Evolutionary conservation across 139 green algal species (phyloP).

Genomic region (Eudorina sp.): DNA sequence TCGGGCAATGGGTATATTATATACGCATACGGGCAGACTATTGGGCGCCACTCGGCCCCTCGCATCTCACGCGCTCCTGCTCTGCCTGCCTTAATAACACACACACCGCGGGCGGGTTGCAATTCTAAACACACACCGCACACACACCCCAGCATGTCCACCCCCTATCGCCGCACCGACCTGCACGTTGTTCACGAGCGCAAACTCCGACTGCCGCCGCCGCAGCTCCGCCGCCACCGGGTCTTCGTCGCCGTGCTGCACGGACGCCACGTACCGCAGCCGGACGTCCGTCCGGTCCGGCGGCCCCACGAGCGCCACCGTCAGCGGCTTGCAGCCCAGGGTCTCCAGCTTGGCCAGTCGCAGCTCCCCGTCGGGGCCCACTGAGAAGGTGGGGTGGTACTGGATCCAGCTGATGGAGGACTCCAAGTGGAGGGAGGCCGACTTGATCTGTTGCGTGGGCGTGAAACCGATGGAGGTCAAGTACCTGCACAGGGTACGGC

Average conservation of each 20-base stretch:
- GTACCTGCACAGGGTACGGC: constrained; percentile 9
- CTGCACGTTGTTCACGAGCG: constrained; percentile 26
- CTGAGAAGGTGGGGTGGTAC: constrained; percentile 43
- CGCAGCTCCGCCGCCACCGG: constrained; percentile 37
- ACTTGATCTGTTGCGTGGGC: not conserved
- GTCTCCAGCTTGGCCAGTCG: constrained; percentile 36
- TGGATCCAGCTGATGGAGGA: constrained; percentile 45
- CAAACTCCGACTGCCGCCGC: constrained; percentile 9
- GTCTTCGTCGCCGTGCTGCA: constrained; percentile 17
- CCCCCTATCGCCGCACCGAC: not conserved
- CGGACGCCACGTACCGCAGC: constrained; percentile 24
- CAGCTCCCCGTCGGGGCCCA: not conserved
- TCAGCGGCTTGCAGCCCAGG: constrained; percentile 41
- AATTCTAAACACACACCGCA: too few species aligned
- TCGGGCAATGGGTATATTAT: too few species aligned
- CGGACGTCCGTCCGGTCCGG: not conserved
- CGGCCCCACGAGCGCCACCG: constrained; percentile 33
- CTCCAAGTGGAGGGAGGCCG: constrained; percentile 31
- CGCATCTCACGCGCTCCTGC: too few species aligned
- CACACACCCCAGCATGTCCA: not conserved
- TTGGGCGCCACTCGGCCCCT: too few species aligned
- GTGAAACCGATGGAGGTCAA: not conserved
- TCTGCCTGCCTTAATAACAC: too few species aligned
- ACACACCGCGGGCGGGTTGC: too few species aligned
- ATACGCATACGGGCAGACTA: too few species aligned